These are phyloP conservation scores for Clonostachys byssicola DNA, from an alignment of 2,329 filamentous ascomycete species.

Conservation along the genomic window DNA sequence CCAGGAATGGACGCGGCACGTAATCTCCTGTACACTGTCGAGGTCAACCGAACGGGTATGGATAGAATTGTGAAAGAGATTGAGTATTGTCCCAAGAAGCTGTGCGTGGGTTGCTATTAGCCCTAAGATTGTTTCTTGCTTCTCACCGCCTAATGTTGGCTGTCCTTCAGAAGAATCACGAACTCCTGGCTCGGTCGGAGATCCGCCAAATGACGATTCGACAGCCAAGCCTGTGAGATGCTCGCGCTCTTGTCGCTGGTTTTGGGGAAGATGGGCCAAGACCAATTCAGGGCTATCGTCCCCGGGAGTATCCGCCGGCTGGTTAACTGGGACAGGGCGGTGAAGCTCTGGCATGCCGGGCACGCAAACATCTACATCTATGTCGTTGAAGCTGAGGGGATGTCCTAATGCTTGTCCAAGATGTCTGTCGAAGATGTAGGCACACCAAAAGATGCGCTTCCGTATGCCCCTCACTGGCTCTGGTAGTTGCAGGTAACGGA, in stretches of 20 bases:
- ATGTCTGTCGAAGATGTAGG: constrained; percentile 28
- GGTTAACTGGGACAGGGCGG: constrained; percentile 3
- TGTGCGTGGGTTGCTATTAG: constrained; percentile 12
- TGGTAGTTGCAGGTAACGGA: constrained; percentile 40
- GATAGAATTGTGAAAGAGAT: constrained; percentile 15
- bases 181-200: too few relatives aligned
- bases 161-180: not conserved
- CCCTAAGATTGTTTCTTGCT: constrained; percentile 6
- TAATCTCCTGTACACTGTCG: constrained; percentile 10
- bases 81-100: constrained; percentile 9
- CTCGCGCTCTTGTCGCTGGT: not conserved
- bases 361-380: constrained; percentile 29
- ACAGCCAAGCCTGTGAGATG: constrained; percentile 1
- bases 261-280: constrained; percentile 6
- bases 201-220: too few relatives aligned
- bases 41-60: constrained; percentile 11
- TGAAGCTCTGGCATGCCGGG: constrained; percentile 18
- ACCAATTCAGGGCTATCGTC: constrained; percentile 3
- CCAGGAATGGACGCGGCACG: constrained; percentile 12
- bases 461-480: constrained; percentile 20
- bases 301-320: not conserved
- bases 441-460: constrained; percentile 33
- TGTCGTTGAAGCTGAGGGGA: constrained; percentile 24
- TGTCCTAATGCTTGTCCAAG: constrained; percentile 27
- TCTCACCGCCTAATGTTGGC: constrained; percentile 3